A percentile compares a stretch with the other conserved stretches of the same genome.
phyloP scores from a whole-genome alignment of 2,329 filamentous ascomycete species.

The Malbranchea cinnamomea region DNA sequence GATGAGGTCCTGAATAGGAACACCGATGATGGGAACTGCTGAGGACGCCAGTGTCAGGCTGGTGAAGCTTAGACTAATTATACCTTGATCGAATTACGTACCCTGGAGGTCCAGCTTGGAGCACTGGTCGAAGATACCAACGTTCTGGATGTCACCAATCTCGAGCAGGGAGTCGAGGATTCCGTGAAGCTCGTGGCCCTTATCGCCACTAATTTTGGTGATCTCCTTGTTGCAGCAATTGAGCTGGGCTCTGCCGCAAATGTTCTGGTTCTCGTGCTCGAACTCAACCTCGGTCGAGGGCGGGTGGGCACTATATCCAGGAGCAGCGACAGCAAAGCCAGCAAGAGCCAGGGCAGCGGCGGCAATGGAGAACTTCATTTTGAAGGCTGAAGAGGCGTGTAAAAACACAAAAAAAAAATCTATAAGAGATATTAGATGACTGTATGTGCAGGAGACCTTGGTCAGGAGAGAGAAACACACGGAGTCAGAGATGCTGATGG shows the following conservation, averaged over 20 bases:
- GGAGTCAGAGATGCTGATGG: slow-evolving; percentile 8
- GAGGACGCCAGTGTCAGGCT: too few relatives aligned
- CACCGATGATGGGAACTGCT: slow-evolving; percentile 16
- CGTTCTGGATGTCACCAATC: slow-evolving; percentile 20
- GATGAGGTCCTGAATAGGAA: slow-evolving; percentile 12
- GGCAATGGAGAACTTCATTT: slow-evolving; percentile 18
- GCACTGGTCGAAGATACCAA: slow-evolving; percentile 28
- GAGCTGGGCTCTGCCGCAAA: slow-evolving; percentile 9
- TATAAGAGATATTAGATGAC: slow-evolving; percentile 9
- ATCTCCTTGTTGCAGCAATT: slow-evolving; percentile 20
- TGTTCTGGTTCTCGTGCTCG: slow-evolving; percentile 6
- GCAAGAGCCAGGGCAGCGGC: slow-evolving; percentile 28
- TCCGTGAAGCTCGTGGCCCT: slow-evolving; percentile 21
- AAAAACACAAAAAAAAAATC: slow-evolving; percentile 3
- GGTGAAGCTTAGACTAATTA: too few relatives aligned
- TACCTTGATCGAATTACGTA: too few relatives aligned
- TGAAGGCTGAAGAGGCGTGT: slow-evolving; percentile 5
- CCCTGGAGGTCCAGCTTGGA: slow-evolving; percentile 23
- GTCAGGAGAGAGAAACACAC: slow-evolving; percentile 5
- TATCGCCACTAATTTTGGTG: slow-evolving; percentile 22
- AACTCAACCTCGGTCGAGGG: slow-evolving; percentile 12
- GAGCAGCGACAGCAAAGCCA: slow-evolving; percentile 20
- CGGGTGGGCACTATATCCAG: slow-evolving; percentile 1
- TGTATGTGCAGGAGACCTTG: slow-evolving; percentile 6
- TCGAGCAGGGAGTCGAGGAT: slow-evolving; percentile 20